Evolutionary conservation across 2,329 filamentous ascomycete species (phyloP), one percentile per base, ranked within the genome.

Genomic region (Scytalidium sp.): DNA sequence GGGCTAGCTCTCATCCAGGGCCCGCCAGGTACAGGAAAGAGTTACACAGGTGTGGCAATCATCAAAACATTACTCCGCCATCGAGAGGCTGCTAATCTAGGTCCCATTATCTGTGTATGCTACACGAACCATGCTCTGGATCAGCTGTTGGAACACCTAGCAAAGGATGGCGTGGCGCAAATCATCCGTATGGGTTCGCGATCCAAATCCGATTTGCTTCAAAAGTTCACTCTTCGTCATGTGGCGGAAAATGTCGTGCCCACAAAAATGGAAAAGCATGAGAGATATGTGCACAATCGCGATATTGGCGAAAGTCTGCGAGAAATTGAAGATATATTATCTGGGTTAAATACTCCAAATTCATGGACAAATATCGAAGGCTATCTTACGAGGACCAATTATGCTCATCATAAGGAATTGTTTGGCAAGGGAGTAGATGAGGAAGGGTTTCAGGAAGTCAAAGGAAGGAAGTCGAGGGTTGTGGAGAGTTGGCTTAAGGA

Each of bases 21-120:
- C 0, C 85, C 85, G 0, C 85, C 85, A 0, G 85, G 86, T 0
- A 89, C 85, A 0, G 85, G 86, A 0, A 89, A 89, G 60, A 79
- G 73, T 3, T 87, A 77, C 54, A 73, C 77, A 0, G 84, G 84
- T 2, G 72, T 81, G 2, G 72, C 76, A 41, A 62, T 88, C n/a
- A 75, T 86, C 51, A 76, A 78, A 51, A 71, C 75, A 0, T 60
- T 85, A 5, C 59, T 85, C 3, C 60, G 61, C 11, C 74, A 75
- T 54, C 72, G 71, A 44, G 25, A 39, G 0, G 53, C 57, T 7
- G 68, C 71, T 0, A 47, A 63, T 0, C 56, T 82, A 0, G 77
- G 78, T 0, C 78, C 78, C 0, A 74, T 82, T 10, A 64, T 80
- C 9, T 75, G 69, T 53, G 73, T 78, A 13, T 64, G 57, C 47